Base-by-base conservation (phyloP, 1,139 yeast species). In the Candida frijolesensis region DNA sequence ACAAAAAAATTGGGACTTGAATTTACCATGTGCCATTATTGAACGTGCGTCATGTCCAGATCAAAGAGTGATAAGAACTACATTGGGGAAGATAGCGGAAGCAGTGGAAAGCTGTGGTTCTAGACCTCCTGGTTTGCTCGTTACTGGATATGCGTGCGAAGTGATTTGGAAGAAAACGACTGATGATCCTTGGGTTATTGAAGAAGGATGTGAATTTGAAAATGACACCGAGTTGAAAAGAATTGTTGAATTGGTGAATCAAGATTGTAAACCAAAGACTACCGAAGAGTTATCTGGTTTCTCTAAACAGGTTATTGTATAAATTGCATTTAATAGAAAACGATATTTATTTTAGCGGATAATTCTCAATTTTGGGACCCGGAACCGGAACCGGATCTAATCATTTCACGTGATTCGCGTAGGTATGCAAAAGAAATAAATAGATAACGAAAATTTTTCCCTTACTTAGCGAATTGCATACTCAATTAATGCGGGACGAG, bases 11-110 rank as follows among this genome's bases (percentile, higher is more conserved):
- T 94, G 97, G 97, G 87, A 85, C 48, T 69, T 76, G 1, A 71
- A 79, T 15, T 76, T 87, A 12, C 97, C 97, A 0, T 89, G 88
- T 43, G 92, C 95, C 1, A 84, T 92, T 16, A 83, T 92, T 2
- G 99, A 94, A 66, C 77, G 97, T 52, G 96, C 97, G 0, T 86
- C 95, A 16, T 90, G 97, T 66, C 92, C 95, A 0, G 99, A 92
- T 63, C 97, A 94, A 69, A 71, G 99, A 51, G 78, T 92, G 11
- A 84, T 92, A 4, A 74, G 96, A 56, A 89, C 97, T 0, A 79
- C 83, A 1, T 70, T 94, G 47, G 75, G 76, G 46, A 71, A 85
- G 54, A 82, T 91, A 1, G 86, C 85, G 0, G 83, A 77, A 32
- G 96, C 95, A 0, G 82, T 91, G 1, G 87, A 86, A 56, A 81